Evolutionary conservation across 2,329 filamentous ascomycete species (phyloP).

Genomic region (Fusarium clavum): DNA sequence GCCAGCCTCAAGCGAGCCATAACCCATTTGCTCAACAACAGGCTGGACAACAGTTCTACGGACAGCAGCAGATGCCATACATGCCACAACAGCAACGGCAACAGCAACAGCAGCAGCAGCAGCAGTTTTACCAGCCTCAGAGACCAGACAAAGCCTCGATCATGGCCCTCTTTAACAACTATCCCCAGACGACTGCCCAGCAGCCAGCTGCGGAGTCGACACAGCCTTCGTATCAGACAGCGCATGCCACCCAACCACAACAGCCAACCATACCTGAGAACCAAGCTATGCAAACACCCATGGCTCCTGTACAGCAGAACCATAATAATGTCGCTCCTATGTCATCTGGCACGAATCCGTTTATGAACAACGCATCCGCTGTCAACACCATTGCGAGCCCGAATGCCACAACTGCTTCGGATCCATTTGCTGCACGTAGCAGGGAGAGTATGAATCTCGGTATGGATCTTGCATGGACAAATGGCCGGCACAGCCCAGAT

Average conservation of each 20-base stretch:
- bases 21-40: conserved; percentile 47
- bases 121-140: conserved; percentile 56
- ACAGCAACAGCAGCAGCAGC: conserved; percentile 47
- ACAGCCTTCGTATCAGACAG: conserved; percentile 31
- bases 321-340: conserved; percentile 50
- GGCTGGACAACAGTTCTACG: conserved; percentile 34
- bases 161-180: conserved; percentile 77
- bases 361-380: conserved; percentile 55
- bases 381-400: conserved; percentile 40
- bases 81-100: conserved; percentile 44
- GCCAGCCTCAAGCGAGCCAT: conserved; percentile 34
- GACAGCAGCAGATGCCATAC: conserved; percentile 44
- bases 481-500: conserved; percentile 81
- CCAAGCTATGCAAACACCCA: conserved; percentile 43
- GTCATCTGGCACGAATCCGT: conserved; percentile 68
- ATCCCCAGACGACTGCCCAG: conserved; percentile 64
- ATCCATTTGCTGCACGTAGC: conserved; percentile 62
- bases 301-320: conserved; percentile 40
- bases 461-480: conserved; percentile 72
- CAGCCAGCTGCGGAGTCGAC: conserved; percentile 48
- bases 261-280: conserved; percentile 48
- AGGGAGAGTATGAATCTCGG: conserved; percentile 78
- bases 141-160: conserved; percentile 79
- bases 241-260: conserved; percentile 33
- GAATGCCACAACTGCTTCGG: conserved; percentile 50